phyloP scores from a whole-genome alignment of 2,329 filamentous ascomycete genomes.

The Ilyonectria sp. region DNA sequence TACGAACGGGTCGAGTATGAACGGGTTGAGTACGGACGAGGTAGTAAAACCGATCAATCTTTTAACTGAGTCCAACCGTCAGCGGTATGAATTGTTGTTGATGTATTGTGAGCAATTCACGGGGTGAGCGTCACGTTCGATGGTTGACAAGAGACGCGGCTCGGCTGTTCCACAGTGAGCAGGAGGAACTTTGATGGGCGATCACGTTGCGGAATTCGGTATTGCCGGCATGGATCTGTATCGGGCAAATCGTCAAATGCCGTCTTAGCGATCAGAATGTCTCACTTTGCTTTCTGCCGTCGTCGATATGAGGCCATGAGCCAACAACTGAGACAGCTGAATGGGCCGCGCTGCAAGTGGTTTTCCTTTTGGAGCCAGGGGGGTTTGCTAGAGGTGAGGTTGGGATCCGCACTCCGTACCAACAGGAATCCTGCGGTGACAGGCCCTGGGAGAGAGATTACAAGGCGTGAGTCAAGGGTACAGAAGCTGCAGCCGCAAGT shows the following conservation, averaged over 20 bases:
- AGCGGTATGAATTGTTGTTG: neutral
- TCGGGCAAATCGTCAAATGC: neutral
- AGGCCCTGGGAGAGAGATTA: neutral
- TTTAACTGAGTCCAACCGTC: neutral
- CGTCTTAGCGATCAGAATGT: neutral
- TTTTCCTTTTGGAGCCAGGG: neutral
- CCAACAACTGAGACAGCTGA: conserved; percentile 7
- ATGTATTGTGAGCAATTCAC: neutral
- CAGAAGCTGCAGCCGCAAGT: neutral
- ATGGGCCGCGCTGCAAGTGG: neutral
- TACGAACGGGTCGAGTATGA: no score
- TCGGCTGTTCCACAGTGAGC: neutral
- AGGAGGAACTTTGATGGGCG: neutral
- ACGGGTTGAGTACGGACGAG: neutral
- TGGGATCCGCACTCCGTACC: neutral
- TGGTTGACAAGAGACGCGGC: neutral
- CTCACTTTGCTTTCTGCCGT: neutral
- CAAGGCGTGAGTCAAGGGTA: neutral
- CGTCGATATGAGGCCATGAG: neutral
- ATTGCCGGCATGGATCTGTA: neutral
- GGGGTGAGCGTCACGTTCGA: neutral
- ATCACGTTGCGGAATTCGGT: neutral
- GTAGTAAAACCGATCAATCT: neutral
- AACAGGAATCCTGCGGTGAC: neutral
- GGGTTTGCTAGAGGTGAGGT: neutral